A percentile compares a stretch with the other conserved stretches of the same genome.
phyloP scores from a whole-genome alignment of 768 basidiomycete species.

The Hypsizygus marmoreus region DNA sequence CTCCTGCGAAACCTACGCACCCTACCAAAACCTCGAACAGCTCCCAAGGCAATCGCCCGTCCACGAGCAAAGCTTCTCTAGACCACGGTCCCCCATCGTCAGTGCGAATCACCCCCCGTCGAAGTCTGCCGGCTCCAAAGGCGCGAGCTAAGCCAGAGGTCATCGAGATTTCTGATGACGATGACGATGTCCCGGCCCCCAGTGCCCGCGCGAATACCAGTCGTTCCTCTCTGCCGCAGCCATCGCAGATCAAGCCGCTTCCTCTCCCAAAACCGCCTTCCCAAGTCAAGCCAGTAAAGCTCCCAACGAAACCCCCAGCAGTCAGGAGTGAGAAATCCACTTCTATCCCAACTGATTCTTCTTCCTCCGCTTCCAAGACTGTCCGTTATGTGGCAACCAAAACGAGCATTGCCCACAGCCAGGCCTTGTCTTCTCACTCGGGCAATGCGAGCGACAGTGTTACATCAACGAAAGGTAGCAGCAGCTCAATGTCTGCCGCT shows the following conservation, averaged over 20 bases:
- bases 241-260: too few species aligned
- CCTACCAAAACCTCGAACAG: too few species aligned
- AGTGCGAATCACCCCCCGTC: conserved; percentile 1
- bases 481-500: neutral
- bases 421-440: neutral
- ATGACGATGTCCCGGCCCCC: too few species aligned
- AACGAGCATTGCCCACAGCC: neutral
- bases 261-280: too few species aligned
- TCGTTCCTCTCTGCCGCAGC: too few species aligned
- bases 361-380: neutral
- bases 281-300: neutral
- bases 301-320: too few species aligned
- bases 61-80: neutral
- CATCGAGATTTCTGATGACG: conserved; percentile 7
- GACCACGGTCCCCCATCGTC: conserved; percentile 4
- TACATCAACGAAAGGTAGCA: neutral
- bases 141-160: neutral
- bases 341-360: too few species aligned
- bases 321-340: too few species aligned
- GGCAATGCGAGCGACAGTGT: neutral
- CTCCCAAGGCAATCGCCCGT: too few species aligned
- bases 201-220: too few species aligned
- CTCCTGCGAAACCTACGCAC: too few species aligned
- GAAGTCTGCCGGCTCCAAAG: neutral
- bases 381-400: neutral